Conservation (phyloP, 2,329 filamentous ascomycete genomes). For the Calonectria crousiana region DNA sequence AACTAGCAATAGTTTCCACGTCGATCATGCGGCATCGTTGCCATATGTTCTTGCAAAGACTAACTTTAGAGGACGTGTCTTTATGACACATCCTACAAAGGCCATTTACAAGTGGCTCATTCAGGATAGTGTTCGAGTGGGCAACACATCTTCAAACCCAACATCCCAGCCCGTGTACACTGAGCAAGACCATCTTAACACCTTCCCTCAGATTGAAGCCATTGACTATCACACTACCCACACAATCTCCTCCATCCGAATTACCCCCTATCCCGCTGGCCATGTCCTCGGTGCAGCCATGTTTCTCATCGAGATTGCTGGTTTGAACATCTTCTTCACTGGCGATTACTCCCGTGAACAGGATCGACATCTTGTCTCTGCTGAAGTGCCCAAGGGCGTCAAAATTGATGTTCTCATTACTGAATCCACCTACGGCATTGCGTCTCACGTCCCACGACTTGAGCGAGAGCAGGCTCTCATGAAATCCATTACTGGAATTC, state of each 20-base stretch:
- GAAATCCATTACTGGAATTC: conserved; percentile 91
- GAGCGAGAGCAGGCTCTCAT: conserved; percentile 94
- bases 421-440: conserved; percentile 96
- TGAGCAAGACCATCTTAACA: conserved; percentile 93
- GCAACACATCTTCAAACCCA: conserved; percentile 74
- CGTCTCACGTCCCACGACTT: conserved; percentile 88
- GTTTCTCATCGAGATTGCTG: conserved; percentile 98
- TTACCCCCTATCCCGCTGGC: conserved; percentile 96
- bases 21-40: conserved; percentile 98
- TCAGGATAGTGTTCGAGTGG: conserved; percentile 94
- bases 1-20: conserved; percentile 81
- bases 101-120: conserved; percentile 99
- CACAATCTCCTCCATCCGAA: conserved; percentile 94
- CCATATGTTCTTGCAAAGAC: conserved; percentile 98
- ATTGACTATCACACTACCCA: conserved; percentile 99
- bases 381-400: conserved; percentile 87
- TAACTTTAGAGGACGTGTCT: conserved; percentile 95
- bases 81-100: conserved; percentile 99
- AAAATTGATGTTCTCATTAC: conserved; percentile 98
- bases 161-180: conserved; percentile 87
- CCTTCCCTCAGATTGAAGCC: conserved; percentile 93
- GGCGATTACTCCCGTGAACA: conserved; percentile 97
- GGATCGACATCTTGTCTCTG: conserved; percentile 94
- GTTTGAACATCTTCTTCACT: conserved; percentile 96
- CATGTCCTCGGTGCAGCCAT: conserved; percentile 99